phyloP scores from a whole-genome alignment of 1,284 basidiomycete genomes.

The Amylostereum areolatum region DNA sequence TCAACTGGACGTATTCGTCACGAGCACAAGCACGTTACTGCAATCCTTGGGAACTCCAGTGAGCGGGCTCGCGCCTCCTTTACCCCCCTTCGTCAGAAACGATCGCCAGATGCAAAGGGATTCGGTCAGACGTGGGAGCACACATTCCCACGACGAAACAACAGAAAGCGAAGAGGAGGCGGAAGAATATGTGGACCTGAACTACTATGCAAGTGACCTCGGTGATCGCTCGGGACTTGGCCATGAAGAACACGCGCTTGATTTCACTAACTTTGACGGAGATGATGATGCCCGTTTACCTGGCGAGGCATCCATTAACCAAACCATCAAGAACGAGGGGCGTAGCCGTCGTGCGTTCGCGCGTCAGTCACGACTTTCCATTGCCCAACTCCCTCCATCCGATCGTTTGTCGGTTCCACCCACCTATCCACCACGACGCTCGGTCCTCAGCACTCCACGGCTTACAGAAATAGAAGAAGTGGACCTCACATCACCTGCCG shows the following conservation, averaged over 20 bases:
- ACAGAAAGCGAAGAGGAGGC: constrained; percentile 18
- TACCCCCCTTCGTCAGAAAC: constrained; percentile 3
- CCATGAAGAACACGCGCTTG: constrained; percentile 52
- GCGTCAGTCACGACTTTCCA: constrained; percentile 24
- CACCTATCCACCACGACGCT: no score
- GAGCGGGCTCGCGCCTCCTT: neutral
- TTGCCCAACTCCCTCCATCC: no score
- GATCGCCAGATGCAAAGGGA: neutral
- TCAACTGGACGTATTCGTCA: constrained; percentile 79
- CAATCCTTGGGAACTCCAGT: no score
- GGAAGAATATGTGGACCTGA: constrained; percentile 39
- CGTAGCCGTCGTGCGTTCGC: constrained; percentile 56
- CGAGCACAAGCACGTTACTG: constrained; percentile 30
- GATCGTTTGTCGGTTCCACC: no score
- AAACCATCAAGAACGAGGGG: constrained; percentile 62
- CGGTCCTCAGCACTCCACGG: no score
- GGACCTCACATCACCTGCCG: no score
- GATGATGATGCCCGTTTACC: constrained; percentile 63
- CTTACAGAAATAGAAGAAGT: no score
- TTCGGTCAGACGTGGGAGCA: no score
- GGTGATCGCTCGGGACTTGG: constrained; percentile 18
- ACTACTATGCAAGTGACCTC: constrained; percentile 34
- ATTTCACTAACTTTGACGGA: constrained; percentile 80
- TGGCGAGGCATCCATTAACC: constrained; percentile 59
- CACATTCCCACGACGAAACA: neutral